A percentile compares a stretch with the other conserved stretches of the same genome.
Conservation (phyloP, 2,329 filamentous ascomycete species). For the Pestalotiopsis sp. region DNA sequence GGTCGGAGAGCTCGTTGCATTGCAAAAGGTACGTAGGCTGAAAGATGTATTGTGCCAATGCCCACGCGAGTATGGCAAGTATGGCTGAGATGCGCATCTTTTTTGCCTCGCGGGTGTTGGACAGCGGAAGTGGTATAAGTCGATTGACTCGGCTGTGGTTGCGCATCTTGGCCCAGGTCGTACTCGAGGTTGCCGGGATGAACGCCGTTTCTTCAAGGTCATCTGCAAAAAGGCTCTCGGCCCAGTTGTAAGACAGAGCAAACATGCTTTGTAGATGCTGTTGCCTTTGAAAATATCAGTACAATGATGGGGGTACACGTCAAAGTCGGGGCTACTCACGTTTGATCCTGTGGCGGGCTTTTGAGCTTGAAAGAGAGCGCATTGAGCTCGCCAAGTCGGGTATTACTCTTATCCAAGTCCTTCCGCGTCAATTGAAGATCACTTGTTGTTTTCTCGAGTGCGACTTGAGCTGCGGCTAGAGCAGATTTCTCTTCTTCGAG, state of each 20-base stretch:
- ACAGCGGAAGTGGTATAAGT: slow-evolving; percentile 32
- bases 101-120: slow-evolving; percentile 37
- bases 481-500: slow-evolving; percentile 2
- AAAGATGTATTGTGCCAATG: slow-evolving; percentile 36
- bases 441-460: background rate
- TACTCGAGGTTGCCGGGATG: background rate
- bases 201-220: slow-evolving; percentile 11
- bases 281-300: background rate
- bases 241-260: slow-evolving; percentile 7
- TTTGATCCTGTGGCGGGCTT: slow-evolving; percentile 6
- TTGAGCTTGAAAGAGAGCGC: slow-evolving; percentile 14
- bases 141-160: slow-evolving; percentile 14
- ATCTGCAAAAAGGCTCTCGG: slow-evolving; percentile 5
- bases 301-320: background rate
- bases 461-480: background rate
- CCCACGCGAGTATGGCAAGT: slow-evolving; percentile 34
- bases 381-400: slow-evolving; percentile 8
- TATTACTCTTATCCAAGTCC: slow-evolving; percentile 5
- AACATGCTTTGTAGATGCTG: slow-evolving; percentile 14
- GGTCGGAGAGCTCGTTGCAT: slow-evolving; percentile 30
- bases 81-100: slow-evolving; percentile 39
- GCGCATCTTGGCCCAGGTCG: slow-evolving; percentile 11
- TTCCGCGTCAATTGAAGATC: slow-evolving; percentile 6
- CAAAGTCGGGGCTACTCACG: slow-evolving; percentile 5
- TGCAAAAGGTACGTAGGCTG: slow-evolving; percentile 36